These are phyloP conservation scores for Lactifluus pinguis DNA, from an alignment of 768 basidiomycete species.

Conservation along the genomic window DNA sequence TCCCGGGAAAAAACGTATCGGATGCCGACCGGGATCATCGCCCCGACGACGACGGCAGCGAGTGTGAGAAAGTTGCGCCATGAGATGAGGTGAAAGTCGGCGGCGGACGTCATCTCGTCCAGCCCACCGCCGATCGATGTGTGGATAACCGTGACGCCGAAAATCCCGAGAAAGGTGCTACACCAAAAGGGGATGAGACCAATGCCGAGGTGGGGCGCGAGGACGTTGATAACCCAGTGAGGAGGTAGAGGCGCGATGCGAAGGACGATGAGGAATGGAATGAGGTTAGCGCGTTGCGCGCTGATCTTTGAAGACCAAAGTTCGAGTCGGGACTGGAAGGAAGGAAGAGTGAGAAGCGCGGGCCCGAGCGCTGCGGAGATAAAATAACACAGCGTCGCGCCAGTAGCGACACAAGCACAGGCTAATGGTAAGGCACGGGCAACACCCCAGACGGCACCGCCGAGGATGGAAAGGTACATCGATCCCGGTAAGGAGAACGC, in stretches of 20 bases:
- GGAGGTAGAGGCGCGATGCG: slow-evolving; percentile 92
- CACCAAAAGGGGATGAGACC: slow-evolving; percentile 79
- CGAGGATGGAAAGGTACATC: slow-evolving; percentile 96
- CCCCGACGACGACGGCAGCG: slow-evolving; percentile 78
- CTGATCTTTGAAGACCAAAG: slow-evolving; percentile 73
- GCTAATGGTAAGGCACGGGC: slow-evolving; percentile 79
- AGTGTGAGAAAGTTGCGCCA: slow-evolving; percentile 85
- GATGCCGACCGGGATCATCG: slow-evolving; percentile 87
- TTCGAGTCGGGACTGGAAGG: slow-evolving; percentile 76
- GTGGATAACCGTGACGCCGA: slow-evolving; percentile 89
- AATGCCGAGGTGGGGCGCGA: slow-evolving; percentile 90
- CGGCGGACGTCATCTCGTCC: slow-evolving; percentile 90
- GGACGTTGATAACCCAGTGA: slow-evolving; percentile 92
- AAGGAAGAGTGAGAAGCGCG: slow-evolving; percentile 78
- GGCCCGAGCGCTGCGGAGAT: slow-evolving; percentile 90
- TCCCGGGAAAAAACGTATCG: slow-evolving; percentile 74
- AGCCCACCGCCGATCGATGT: slow-evolving; percentile 90
- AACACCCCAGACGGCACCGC: slow-evolving; percentile 93
- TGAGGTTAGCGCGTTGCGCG: slow-evolving; percentile 72
- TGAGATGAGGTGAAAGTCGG: slow-evolving; percentile 90
- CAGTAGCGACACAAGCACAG: slow-evolving; percentile 85
- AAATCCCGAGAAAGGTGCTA: slow-evolving; percentile 82
- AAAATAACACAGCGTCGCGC: slow-evolving; percentile 86
- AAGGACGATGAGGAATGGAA: slow-evolving; percentile 90
- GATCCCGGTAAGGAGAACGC: slow-evolving; percentile 95